Conservation (phyloP, 2,329 filamentous ascomycete genomes). For the Verticillium albo-atrum region DNA sequence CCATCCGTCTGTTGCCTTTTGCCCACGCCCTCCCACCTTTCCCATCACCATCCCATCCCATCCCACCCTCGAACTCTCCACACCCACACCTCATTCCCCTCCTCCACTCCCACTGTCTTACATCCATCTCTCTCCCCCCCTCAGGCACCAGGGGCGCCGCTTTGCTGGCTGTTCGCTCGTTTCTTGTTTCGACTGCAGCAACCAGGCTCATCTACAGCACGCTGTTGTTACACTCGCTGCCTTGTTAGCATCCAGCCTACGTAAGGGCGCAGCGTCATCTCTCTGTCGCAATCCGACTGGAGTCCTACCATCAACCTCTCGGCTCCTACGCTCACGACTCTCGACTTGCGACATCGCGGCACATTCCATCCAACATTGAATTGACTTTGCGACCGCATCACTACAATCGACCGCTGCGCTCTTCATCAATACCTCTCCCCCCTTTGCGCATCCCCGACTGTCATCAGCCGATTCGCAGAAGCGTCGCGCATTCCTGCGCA, state of each 20-base stretch:
- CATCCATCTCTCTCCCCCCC: neutral
- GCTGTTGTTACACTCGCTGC: neutral
- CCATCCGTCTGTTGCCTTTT: neutral
- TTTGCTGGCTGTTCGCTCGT: neutral
- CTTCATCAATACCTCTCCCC: neutral
- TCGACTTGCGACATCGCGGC: neutral
- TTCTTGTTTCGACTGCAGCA: neutral
- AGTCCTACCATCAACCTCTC: neutral
- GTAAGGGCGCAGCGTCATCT: neutral
- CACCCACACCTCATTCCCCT: neutral
- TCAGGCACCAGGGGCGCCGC: neutral
- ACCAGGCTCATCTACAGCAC: neutral
- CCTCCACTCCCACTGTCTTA: neutral
- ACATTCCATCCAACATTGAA: neutral
- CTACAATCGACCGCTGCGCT: neutral
- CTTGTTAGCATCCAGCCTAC: neutral
- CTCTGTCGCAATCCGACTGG: neutral
- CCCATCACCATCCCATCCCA: neutral
- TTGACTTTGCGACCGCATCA: neutral
- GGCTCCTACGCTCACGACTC: neutral
- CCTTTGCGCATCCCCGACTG: neutral
- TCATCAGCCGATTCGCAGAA: neutral
- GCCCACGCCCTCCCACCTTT: neutral
- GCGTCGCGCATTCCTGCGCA: no score
- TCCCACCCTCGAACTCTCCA: neutral